Evolutionary conservation across 345 rosid genomes (phyloP).

Genomic region (Salix koriyanagi): DNA sequence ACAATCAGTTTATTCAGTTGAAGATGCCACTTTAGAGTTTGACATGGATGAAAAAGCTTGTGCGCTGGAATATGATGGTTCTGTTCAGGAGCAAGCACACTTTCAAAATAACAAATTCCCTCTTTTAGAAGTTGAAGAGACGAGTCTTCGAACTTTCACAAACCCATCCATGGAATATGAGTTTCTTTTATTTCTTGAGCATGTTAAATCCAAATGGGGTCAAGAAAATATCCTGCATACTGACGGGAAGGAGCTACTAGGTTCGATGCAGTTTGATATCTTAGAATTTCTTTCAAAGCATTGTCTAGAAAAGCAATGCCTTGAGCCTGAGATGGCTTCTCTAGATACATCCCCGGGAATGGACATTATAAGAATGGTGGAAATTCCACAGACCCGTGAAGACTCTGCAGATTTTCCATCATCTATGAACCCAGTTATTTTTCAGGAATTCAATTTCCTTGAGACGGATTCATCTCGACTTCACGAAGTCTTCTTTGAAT

Average conservation of each 20-base stretch:
- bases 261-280: constrained; percentile 33
- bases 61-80: constrained; percentile 41
- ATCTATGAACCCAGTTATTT: constrained; percentile 23
- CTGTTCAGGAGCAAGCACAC: constrained; percentile 28
- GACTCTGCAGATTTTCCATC: constrained; percentile 25
- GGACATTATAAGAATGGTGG: constrained; percentile 47
- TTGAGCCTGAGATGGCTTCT: constrained; percentile 35
- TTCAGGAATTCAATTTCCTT: constrained; percentile 56
- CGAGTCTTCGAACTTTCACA: constrained; percentile 35
- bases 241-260: constrained; percentile 42
- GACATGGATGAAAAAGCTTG: constrained; percentile 31
- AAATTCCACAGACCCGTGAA: constrained; percentile 21
- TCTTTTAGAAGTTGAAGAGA: constrained; percentile 67
- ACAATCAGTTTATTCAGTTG: constrained; percentile 51
- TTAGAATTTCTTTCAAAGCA: constrained; percentile 42
- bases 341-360: constrained; percentile 29
- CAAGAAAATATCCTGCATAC: constrained; percentile 23
- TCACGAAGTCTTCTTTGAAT: constrained; percentile 40
- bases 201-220: constrained; percentile 28
- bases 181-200: constrained; percentile 44
- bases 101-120: constrained; percentile 42
- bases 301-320: constrained; percentile 38
- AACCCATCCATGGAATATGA: constrained; percentile 41
- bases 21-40: constrained; percentile 40
- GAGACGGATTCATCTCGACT: constrained; percentile 42